A percentile compares a stretch with the other conserved stretches of the same genome.
These are phyloP conservation scores for Coelastrella sp. DNA, from an alignment of 139 green algal species.

Conservation along the genomic window DNA sequence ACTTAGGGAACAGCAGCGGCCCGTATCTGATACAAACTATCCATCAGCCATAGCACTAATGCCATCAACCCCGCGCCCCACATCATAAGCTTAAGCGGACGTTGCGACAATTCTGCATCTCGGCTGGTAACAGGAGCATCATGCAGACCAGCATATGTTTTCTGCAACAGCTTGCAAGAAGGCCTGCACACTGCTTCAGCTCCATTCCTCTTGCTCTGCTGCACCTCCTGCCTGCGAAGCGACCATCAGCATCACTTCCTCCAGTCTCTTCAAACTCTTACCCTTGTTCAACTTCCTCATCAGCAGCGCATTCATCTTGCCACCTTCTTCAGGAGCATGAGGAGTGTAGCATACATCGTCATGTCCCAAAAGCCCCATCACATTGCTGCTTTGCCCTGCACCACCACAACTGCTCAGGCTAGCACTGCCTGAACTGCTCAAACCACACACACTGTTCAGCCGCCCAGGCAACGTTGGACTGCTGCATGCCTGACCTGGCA, in stretches of 20 bases:
- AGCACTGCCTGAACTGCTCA: neutral
- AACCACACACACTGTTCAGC: too few species aligned
- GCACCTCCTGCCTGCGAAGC: neutral
- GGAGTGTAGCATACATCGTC: conserved; percentile 20
- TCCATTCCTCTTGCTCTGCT: neutral
- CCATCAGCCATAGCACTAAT: too few species aligned
- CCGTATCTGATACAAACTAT: too few species aligned
- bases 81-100: too few species aligned
- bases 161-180: too few species aligned
- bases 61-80: too few species aligned
- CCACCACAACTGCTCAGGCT: neutral
- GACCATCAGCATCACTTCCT: conserved; percentile 46
- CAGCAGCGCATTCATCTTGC: conserved; percentile 40
- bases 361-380: neutral
- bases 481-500: neutral
- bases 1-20: too few species aligned
- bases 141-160: too few species aligned
- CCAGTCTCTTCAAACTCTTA: conserved; percentile 39
- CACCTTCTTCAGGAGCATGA: conserved; percentile 29
- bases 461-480: neutral
- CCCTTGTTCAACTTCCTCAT: conserved; percentile 43
- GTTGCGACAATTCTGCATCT: too few species aligned
- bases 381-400: neutral
- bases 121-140: too few species aligned
- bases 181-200: too few species aligned